Percentiles rank a stretch among this genome's conserved stretches.
phyloP scores from a whole-genome alignment of 2,329 filamentous ascomycete species.

The Fusarium pseudograminearum region DNA sequence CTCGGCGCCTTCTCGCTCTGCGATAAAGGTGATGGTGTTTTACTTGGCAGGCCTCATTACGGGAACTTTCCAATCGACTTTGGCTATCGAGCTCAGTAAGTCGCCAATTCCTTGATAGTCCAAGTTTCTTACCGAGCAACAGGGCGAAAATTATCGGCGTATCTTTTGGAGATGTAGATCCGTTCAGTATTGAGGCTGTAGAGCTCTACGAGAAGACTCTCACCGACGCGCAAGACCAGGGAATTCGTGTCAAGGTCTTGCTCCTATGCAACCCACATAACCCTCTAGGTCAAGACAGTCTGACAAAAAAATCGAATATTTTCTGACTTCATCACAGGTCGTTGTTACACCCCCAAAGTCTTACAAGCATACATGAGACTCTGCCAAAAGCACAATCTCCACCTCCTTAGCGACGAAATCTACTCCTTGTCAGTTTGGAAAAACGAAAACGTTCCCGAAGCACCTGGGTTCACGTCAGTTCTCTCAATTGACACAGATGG shows the following conservation, averaged over 20 bases:
- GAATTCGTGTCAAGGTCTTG: neutral
- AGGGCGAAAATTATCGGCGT: neutral
- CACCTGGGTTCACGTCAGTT: neutral
- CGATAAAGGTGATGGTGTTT: neutral
- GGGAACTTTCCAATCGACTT: neutral
- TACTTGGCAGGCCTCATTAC: constrained; percentile 3
- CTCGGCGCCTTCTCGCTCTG: neutral
- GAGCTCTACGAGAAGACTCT: neutral
- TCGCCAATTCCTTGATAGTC: rapidly evolving
- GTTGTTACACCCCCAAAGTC: neutral
- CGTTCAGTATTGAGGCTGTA: neutral
- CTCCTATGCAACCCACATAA: neutral
- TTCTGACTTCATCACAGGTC: neutral
- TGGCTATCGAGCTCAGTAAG: neutral
- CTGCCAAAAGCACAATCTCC: neutral
- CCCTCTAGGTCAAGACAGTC: neutral
- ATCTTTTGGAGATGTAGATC: neutral
- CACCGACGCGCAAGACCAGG: neutral
- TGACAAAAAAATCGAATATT: rapidly evolving
- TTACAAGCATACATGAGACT: neutral
- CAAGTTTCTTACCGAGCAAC: rapidly evolving
- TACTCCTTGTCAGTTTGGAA: constrained; percentile 10
- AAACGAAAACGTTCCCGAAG: neutral
- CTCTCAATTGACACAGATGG: neutral
- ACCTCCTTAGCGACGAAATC: neutral